These are phyloP conservation scores for Brassica hybrid DNA, from an alignment of 441 rosid species.

Conservation along the genomic window DNA sequence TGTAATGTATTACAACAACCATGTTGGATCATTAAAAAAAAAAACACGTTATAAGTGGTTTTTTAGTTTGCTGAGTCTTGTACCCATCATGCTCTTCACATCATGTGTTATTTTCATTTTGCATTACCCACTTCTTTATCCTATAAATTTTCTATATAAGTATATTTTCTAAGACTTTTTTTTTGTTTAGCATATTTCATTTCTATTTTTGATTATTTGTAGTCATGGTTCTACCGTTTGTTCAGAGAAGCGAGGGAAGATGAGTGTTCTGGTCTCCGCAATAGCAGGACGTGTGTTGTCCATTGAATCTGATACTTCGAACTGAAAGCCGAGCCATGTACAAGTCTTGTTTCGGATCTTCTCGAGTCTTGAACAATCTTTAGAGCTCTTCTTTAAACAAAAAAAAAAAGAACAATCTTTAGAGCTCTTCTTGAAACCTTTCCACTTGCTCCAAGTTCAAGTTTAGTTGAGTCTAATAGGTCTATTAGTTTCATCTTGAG, in stretches of 20 bases:
- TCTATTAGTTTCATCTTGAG: no score
- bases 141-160: neutral
- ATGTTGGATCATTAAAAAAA: slow-evolving; percentile 23
- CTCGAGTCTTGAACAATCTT: neutral
- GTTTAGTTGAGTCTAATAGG: no score
- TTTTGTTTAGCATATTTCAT: neutral
- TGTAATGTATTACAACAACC: slow-evolving; percentile 30
- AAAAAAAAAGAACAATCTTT: no score
- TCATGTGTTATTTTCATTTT: slow-evolving; percentile 2
- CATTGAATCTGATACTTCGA: neutral
- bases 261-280: neutral
- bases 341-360: neutral
- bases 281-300: neutral
- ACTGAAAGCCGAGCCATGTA: neutral
- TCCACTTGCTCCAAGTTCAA: no score
- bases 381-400: no score
- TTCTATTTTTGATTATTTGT: neutral
- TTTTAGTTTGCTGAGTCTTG: slow-evolving; percentile 15
- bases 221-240: no score
- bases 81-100: slow-evolving; percentile 2
- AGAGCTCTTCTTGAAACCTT: no score
- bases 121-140: neutral
- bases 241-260: no score
- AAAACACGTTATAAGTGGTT: slow-evolving; percentile 26
- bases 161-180: neutral